Conservation (phyloP, 139 green algal genomes). For the Pleodorina starrii region DNA sequence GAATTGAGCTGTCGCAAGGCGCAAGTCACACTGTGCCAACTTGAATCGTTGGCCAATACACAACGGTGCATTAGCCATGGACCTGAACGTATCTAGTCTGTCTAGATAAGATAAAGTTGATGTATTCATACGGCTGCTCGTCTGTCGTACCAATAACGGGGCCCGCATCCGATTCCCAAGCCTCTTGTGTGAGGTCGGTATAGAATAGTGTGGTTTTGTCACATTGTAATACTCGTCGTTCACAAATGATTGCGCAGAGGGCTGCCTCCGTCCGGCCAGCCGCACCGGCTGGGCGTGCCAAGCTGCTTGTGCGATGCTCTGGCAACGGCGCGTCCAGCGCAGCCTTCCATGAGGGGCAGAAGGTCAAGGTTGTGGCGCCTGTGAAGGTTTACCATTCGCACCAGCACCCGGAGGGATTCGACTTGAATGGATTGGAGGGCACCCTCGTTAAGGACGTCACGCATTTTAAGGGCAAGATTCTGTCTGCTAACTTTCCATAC, state of each 20-base stretch:
- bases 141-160: too few species aligned
- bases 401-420: constrained; percentile 70
- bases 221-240: neutral
- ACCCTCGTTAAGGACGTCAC: constrained; percentile 65
- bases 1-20: too few species aligned
- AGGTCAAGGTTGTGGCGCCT: constrained; percentile 64
- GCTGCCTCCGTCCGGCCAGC: neutral
- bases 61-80: too few species aligned
- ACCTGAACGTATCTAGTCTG: too few species aligned
- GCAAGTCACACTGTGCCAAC: too few species aligned
- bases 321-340: constrained; percentile 32
- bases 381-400: constrained; percentile 75
- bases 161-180: too few species aligned
- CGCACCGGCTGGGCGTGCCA: neutral
- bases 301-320: constrained; percentile 28
- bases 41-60: too few species aligned
- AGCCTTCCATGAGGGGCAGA: constrained; percentile 53
- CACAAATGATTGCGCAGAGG: neutral
- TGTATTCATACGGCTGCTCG: too few species aligned
- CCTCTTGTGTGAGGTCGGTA: too few species aligned
- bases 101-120: too few species aligned
- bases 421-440: constrained; percentile 81
- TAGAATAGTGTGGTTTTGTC: neutral
- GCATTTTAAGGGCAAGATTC: constrained; percentile 74
- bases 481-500: constrained; percentile 81